Conservation (phyloP, 2,329 filamentous ascomycete genomes). For the Mariannaea sp. region DNA sequence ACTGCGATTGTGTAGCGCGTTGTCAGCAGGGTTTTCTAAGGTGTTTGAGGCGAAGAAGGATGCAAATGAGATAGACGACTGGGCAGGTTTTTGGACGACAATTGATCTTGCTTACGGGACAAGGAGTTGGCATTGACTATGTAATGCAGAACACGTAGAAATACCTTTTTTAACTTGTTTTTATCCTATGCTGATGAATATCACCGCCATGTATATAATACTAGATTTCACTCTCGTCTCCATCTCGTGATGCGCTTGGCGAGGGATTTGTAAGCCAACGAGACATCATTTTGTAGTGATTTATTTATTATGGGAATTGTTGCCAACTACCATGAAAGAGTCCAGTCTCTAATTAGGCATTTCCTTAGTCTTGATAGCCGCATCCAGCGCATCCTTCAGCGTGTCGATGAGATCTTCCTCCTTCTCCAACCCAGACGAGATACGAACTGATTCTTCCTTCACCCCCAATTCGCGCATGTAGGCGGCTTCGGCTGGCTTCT, state of each 20-base stretch:
- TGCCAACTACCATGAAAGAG: no score
- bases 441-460: conserved; percentile 48
- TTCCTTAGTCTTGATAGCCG: conserved; percentile 27
- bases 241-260: no score
- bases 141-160: conserved; percentile 23
- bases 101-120: conserved; percentile 24
- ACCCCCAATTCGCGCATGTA: conserved; percentile 47
- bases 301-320: no score
- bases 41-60: conserved; percentile 21
- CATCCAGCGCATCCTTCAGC: conserved; percentile 41
- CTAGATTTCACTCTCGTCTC: no score
- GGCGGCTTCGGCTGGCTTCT: conserved; percentile 43
- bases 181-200: no score
- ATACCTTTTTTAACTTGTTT: conserved; percentile 8
- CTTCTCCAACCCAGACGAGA: conserved; percentile 55
- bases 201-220: no score
- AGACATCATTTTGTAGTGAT: no score
- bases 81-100: conserved; percentile 14
- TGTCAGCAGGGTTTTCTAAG: background rate
- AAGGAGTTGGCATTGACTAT: conserved; percentile 34
- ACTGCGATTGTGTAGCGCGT: conserved; percentile 45
- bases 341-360: background rate
- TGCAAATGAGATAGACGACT: conserved; percentile 33
- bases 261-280: no score
- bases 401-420: conserved; percentile 49